Evolutionary conservation across 1,284 basidiomycete species (phyloP), one percentile per base, ranked within the genome.

Genomic region (Leccinum fallax): DNA sequence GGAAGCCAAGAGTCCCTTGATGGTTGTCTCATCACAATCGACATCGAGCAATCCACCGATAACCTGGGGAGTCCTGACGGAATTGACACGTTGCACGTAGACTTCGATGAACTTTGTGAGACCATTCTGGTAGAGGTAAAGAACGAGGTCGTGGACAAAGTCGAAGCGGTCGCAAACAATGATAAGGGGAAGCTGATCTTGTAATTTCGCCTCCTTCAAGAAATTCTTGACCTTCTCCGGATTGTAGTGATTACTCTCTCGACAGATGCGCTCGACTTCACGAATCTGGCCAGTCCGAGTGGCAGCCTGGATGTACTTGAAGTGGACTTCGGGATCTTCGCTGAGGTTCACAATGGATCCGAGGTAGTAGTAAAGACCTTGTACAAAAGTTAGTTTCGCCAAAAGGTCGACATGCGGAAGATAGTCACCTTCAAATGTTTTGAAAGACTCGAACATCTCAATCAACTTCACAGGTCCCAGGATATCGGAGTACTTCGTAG

Each of bases 221-320:
- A 98, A 98, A 82, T 99, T 99, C 85, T 99, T 99, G 84, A 99
- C 97, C 80, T 99, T 99, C 81, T 99, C 97, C 2, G 97, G 94
- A 78, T 97, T 97, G 85, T 99, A 99, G 79, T 83, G 85, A 80
- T 99, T 98, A 76, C 93, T 95, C 82, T 99, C 97, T 65, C 97
- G 86, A 76, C 95, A 97, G 72, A 99, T 97, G 62, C 97, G 94
- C 80, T 99, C 97, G 64, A 99, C 97, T 76, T 99, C 97, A 63
- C 97, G 90, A 72, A 99, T 95, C 76, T 99, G 97, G 52, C 97
- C 97, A 21, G 97, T 99, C 51, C 97, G 90, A 2, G 96, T 98
- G 10, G 97, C 97, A 36, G 97, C 97, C 76, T 99, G 97, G 72
- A 99, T 98, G 81, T 99, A 99, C 84, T 99, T 99, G 89, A 98